A percentile compares a stretch with the other conserved stretches of the same genome.
These are phyloP conservation scores for Xylaria hypoxylon DNA, from an alignment of 2,329 filamentous ascomycete genomes.

Conservation along the genomic window DNA sequence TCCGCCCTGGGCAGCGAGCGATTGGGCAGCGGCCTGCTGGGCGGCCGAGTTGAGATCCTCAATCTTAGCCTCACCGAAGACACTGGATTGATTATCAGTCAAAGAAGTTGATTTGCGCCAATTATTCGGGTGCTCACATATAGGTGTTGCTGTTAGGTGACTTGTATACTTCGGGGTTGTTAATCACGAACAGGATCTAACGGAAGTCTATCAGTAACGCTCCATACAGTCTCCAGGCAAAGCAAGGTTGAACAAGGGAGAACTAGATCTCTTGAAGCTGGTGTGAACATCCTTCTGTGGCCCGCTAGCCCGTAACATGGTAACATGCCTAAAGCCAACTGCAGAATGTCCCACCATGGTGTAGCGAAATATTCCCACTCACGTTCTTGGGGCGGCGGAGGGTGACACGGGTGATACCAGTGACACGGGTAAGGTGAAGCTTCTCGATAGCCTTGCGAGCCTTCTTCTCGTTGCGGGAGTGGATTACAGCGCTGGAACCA, in stretches of 20 bases:
- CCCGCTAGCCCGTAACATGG: background rate
- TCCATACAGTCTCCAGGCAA: constrained; percentile 70
- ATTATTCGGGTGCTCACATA: constrained; percentile 76
- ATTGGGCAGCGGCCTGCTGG: constrained; percentile 94
- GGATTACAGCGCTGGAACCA: constrained; percentile 88
- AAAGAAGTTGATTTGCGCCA: background rate
- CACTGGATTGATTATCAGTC: constrained; percentile 65
- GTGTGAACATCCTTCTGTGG: background rate
- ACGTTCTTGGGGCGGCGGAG: constrained; percentile 99
- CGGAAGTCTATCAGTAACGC: constrained; percentile 7
- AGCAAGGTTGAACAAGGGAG: constrained; percentile 54
- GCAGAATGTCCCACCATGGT: background rate
- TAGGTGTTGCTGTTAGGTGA: constrained; percentile 99
- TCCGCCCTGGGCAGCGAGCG: constrained; percentile 83
- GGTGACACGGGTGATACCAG: constrained; percentile 97
- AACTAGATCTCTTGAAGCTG: background rate
- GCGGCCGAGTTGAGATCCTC: constrained; percentile 99
- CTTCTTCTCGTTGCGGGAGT: constrained; percentile 99
- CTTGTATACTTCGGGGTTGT: constrained; percentile 99
- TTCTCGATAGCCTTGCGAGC: constrained; percentile 99
- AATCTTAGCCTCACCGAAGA: constrained; percentile 99
- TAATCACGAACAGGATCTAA: constrained; percentile 99
- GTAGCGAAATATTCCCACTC: constrained; percentile 59
- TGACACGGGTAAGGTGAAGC: constrained; percentile 94
- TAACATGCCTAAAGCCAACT: background rate